A percentile compares a stretch with the other conserved stretches of the same genome.
These are phyloP conservation scores for Phtheirospermum japonicum DNA, from an alignment of 257 asterid genomes.

Conservation along the genomic window DNA sequence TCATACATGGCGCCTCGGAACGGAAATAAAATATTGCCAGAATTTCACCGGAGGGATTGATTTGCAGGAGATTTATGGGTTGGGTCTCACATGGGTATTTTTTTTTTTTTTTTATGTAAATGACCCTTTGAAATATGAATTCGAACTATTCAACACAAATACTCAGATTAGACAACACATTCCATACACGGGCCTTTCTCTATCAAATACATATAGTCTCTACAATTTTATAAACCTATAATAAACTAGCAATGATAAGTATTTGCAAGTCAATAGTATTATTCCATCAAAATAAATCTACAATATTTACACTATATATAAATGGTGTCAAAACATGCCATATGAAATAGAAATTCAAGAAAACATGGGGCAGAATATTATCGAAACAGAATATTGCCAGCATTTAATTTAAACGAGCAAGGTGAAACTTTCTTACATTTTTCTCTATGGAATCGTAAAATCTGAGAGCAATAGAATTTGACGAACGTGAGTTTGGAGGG, in stretches of 20 bases:
- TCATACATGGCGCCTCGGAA: too few species aligned
- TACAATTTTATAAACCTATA: background rate
- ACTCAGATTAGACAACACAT: background rate
- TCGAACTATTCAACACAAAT: background rate
- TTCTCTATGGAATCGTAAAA: conserved; percentile 45
- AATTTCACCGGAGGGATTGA: too few species aligned
- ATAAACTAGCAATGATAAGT: background rate
- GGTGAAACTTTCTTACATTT: conserved; percentile 63
- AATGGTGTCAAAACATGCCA: background rate
- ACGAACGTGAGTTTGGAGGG: conserved; percentile 78
- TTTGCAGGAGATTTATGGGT: too few species aligned
- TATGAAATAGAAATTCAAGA: background rate
- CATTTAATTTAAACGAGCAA: conserved; percentile 4
- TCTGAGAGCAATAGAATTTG: conserved; percentile 80
- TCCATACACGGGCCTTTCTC: too few species aligned
- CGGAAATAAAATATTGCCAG: too few species aligned
- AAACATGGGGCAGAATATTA: too few species aligned
- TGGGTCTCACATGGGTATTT: too few species aligned
- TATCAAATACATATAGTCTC: conserved; percentile 10
- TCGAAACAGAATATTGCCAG: background rate
- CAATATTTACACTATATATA: background rate
- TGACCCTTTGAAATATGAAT: background rate
- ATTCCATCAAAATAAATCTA: background rate
- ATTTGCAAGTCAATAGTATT: background rate
- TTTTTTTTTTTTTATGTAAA: too few species aligned